Base-by-base conservation (phyloP, 164 flowering plant genomes). In the Taxillus chinensis region DNA sequence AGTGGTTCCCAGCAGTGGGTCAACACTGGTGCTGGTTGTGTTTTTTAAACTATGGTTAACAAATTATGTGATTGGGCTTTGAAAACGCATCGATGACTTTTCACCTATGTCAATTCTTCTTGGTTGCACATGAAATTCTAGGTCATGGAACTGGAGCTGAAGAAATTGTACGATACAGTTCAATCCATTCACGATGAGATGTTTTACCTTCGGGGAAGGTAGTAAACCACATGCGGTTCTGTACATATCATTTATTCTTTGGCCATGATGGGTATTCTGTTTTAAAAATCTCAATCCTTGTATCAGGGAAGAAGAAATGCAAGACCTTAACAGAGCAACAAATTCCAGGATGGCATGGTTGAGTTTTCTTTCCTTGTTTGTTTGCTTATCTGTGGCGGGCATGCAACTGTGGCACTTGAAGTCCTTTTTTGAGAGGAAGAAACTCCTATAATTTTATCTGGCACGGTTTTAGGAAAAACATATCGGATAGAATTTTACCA, bases 321-420 rank as follows among this genome's bases (percentile, higher is more conserved):
- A 78, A 68, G 77, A 76, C 12, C 80, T 87, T 5, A 90, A 83
- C 79, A 55, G 59, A 70, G 14, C 75, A 39, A 87, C 95, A 0
- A 85, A 79, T 78, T 65, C 87, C 3, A 82, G 59, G 65, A 87
- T 87, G 92, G 80, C 71, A 14, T 73, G 80, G 82, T 50, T 87
- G 63, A 76, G 84, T 69, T 67, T 81, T 15, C 80, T 86, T 52
- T 86, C 95, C 0, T 72, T 89, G 4, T 15, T 80, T 51, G 69
- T 89, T 37, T 84, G 90, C 65, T 62, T 83, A 37, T 76, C 80
- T 3, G 96, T 90, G 49, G 87, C 89, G 11, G 84, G 87, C 56
- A 41, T 87, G 74, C 95, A 87, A 66, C 57, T 85, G 50, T 87
- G 95, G 95, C 92, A 90, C 68, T 71, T 87, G 80, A 90, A 87